phyloP scores from a whole-genome alignment of 768 basidiomycete species.

The Boletus vermiculosoides region DNA sequence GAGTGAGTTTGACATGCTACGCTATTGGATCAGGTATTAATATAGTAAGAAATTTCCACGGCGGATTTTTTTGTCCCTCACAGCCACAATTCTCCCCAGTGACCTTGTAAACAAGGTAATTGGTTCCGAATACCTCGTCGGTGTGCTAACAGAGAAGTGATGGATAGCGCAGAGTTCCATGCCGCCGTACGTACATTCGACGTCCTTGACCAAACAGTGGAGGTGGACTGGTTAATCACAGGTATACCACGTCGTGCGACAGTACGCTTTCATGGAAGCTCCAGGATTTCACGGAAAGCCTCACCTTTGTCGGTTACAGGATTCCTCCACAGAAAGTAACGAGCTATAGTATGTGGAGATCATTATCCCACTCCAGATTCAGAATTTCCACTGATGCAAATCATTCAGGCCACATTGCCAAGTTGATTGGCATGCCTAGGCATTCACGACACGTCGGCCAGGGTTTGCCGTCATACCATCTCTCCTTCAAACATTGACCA shows the following conservation, averaged over 20 bases:
- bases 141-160: conserved; percentile 17
- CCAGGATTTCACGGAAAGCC: background rate
- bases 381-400: background rate
- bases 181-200: conserved; percentile 43
- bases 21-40: too few species aligned
- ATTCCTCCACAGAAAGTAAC: conserved; percentile 72
- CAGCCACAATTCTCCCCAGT: too few species aligned
- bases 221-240: conserved; percentile 25
- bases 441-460: conserved; percentile 83
- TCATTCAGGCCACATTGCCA: conserved; percentile 69
- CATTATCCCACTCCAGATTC: conserved; percentile 3
- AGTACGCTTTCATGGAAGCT: conserved; percentile 21
- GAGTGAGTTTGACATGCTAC: too few species aligned
- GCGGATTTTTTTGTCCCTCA: too few species aligned
- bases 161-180: conserved; percentile 65
- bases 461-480: conserved; percentile 42
- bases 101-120: too few species aligned
- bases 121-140: too few species aligned
- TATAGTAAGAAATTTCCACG: too few species aligned
- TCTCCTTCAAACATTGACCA: background rate
- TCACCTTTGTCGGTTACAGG: conserved; percentile 12
- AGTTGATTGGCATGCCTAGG: conserved; percentile 73
- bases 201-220: background rate
- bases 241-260: conserved; percentile 73
- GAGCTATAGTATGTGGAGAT: conserved; percentile 56